Conservation (phyloP, 2,329 filamentous ascomycete genomes). For the Aurifilum marmelostoma region DNA sequence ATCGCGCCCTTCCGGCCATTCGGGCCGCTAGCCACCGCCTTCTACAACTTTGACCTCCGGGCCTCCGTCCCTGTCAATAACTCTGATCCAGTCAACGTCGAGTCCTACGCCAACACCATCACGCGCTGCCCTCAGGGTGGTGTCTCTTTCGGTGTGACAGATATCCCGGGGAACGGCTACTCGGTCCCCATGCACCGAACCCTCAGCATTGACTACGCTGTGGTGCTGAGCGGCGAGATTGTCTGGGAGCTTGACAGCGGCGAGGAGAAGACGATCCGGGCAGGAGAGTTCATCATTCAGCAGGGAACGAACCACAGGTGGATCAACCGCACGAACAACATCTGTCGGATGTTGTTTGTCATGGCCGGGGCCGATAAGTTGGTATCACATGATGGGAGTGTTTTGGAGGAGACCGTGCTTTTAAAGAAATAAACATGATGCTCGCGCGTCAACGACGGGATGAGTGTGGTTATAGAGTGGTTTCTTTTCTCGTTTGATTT, state of each 20-base stretch:
- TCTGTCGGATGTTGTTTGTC: constrained; percentile 45
- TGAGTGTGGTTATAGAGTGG: neutral
- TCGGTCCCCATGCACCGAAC: constrained; percentile 47
- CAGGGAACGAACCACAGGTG: constrained; percentile 50
- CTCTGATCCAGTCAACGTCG: constrained; percentile 24
- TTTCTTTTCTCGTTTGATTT: neutral
- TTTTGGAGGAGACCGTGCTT: constrained; percentile 40
- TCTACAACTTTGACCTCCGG: constrained; percentile 39
- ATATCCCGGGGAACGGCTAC: constrained; percentile 36
- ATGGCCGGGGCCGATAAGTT: constrained; percentile 47
- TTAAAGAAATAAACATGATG: constrained; percentile 3
- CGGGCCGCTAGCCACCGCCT: constrained; percentile 37
- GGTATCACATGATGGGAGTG: constrained; percentile 40
- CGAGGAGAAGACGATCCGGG: constrained; percentile 42
- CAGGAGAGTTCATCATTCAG: constrained; percentile 47
- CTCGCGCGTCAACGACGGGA: neutral
- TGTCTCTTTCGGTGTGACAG: constrained; percentile 40
- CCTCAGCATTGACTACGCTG: constrained; percentile 44
- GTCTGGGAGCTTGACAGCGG: constrained; percentile 46
- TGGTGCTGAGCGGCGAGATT: constrained; percentile 45
- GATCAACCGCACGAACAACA: constrained; percentile 43
- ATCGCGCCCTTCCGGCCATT: constrained; percentile 38
- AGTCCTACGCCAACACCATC: constrained; percentile 31
- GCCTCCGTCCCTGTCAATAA: constrained; percentile 39
- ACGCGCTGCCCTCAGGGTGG: constrained; percentile 43